Base-by-base conservation (phyloP, 2,329 filamentous ascomycete genomes). In the Talaromyces sp. region DNA sequence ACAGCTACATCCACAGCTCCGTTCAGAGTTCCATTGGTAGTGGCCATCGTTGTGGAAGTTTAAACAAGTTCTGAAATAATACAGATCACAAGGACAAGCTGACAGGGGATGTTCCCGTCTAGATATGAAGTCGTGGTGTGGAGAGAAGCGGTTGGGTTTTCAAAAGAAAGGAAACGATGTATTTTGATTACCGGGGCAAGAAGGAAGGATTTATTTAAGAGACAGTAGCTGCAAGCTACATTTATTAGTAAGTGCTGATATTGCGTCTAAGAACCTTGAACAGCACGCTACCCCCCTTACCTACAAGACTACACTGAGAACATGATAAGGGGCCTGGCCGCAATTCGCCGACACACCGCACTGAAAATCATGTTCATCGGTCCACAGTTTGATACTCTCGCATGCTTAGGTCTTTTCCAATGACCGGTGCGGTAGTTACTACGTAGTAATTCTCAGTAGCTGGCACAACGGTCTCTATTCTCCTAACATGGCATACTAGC, bases 1-100 rank as follows among this genome's bases (percentile, higher is more conserved):
- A 10, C 44, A 27, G 23, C 44, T 47, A 18, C 44, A 27, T 9
- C 44, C n/a, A 6, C 18, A 27, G 44, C 18, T 27, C 44, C 44
- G 23, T 47, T 47, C 10, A 27, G 2, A 7, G 44, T 47, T 47
- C 44, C 36, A 14, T 56, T 63, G 23, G 56, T 23, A 42, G 53
- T 61, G 51, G 53, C 50, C 57, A 63, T 60, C 12, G 9, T 57
- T 14, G 33, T 47, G n/a, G 31, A 53, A 31, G 50, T n/a, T 14
- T 53, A 31, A 23, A 30, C 18, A 12, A 53, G 5, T 53, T 53
- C 14, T 53, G 50, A 31, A 53, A 31, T 27, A 53, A 31, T 31
- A 53, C 50, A 2, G 18, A 31, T 31, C 50, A 31, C 30, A 16
- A 30, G 16, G 18, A 51, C 14, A 16, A 33, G 12, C 6, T 33